Base-by-base conservation (phyloP, 2,329 filamentous ascomycete genomes). In the Helicocarpus griseus region DNA sequence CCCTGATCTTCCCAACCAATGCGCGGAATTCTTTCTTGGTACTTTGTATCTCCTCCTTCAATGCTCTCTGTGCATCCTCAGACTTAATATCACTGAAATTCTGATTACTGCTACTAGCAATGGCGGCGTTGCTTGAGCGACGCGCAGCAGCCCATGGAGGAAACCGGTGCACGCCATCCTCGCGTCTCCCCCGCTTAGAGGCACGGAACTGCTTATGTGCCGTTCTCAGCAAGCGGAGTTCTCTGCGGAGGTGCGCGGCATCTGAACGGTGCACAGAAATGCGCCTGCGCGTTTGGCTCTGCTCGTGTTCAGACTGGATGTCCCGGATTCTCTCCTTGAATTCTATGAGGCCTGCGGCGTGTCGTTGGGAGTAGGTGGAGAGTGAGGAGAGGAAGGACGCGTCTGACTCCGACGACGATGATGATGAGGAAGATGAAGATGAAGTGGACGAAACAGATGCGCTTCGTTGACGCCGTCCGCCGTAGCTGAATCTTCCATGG, bases 11-110 rank as follows among this genome's bases (percentile, higher is more conserved):
- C 3, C 61, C 60, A 14, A 66, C 54, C 5, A 69, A 57, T 7
- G 66, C 64, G 8, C 62, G 57, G 53, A 71, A 71, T 3, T 66
- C 67, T 46, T 69, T 63, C 40, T 62, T 65, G 5, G 68, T 65
- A 1, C 63, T 61, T n/a, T 61, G 60, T 49, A 68, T 59, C 54
- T 72, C 68, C 40, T 65, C 63, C 51, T 69, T 70, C 50, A 69
- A 56, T 1, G 64, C 62, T 2, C 59, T 60, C 17, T 58, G 59
- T 26, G 69, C 63, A 1, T 58, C 58, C 24, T 40, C 64, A 56
- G 47, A 26, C 4, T n/a, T 40, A 13, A 29, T 40, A 36, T 49
- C 24, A 13, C 9, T 48, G 11, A 14, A 8, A 14, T 17, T 9
- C 13, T 17, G 13, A 4, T 21, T 21, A 35, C 17, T 4, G 11